Evolutionary conservation across 148 eudicot genomes (phyloP).

Genomic region (Mesembryanthemum crystallinum): DNA sequence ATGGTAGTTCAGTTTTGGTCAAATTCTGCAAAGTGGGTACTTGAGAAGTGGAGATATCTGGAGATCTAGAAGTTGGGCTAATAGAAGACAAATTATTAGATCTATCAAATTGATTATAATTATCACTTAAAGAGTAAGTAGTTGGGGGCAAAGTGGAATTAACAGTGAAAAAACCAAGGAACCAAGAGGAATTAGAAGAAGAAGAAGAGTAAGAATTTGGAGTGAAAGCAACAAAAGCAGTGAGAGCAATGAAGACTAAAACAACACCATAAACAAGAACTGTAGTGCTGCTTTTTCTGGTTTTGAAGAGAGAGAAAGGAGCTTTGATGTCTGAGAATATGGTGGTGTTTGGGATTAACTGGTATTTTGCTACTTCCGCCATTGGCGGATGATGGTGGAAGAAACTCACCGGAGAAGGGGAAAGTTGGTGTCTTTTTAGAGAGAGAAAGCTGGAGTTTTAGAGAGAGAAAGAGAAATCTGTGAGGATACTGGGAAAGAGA

Average conservation of each 20-base stretch:
- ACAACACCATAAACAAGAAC: slow-evolving; percentile 53
- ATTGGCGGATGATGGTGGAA: slow-evolving; percentile 24
- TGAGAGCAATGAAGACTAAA: slow-evolving; percentile 49
- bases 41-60: slow-evolving; percentile 1
- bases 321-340: slow-evolving; percentile 49
- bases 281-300: slow-evolving; percentile 36
- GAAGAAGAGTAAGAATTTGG: slow-evolving; percentile 43
- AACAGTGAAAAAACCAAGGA: slow-evolving; percentile 41
- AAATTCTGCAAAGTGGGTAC: slow-evolving; percentile 26
- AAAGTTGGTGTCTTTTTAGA: no score
- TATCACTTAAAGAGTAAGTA: slow-evolving; percentile 22
- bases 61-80: slow-evolving; percentile 30
- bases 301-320: slow-evolving; percentile 40
- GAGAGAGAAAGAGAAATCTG: slow-evolving; percentile 15
- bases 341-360: slow-evolving; percentile 40
- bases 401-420: background rate
- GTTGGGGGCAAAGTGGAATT: slow-evolving; percentile 45
- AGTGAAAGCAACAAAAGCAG: slow-evolving; percentile 58
- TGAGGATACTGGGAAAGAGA: background rate
- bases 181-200: slow-evolving; percentile 68
- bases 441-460: slow-evolving; percentile 12
- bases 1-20: slow-evolving; percentile 25
- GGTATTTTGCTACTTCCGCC: slow-evolving; percentile 64
- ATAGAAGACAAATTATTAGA: slow-evolving; percentile 49
- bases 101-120: slow-evolving; percentile 38